Conservation (phyloP, 1,284 basidiomycete genomes). For the Naganishia sp. region DNA sequence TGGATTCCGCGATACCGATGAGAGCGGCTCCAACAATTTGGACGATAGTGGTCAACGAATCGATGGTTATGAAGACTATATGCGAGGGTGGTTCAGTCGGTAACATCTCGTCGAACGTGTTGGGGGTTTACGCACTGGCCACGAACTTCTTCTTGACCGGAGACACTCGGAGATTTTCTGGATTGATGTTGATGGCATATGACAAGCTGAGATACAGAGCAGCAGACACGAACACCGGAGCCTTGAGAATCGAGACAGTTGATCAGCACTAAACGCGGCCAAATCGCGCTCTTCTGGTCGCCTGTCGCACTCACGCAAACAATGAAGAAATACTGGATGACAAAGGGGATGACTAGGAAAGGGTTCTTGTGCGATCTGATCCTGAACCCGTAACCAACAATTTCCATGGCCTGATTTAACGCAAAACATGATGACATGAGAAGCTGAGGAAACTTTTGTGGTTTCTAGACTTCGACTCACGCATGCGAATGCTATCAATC, state of each 20-base stretch:
- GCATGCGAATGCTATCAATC: constrained; percentile 24
- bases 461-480: constrained; percentile 5
- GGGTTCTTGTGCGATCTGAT: constrained; percentile 27
- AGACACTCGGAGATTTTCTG: constrained; percentile 38
- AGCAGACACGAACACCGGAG: constrained; percentile 53
- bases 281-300: too few relatives aligned
- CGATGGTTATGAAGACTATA: constrained; percentile 50
- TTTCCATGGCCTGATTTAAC: constrained; percentile 23
- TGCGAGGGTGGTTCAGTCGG: constrained; percentile 3
- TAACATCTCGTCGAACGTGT: constrained; percentile 19
- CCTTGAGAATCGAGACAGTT: constrained; percentile 33
- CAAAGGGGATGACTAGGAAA: constrained; percentile 36
- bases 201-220: constrained; percentile 51
- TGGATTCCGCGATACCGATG: constrained; percentile 53
- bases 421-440: too few relatives aligned
- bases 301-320: constrained; percentile 46
- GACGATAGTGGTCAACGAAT: constrained; percentile 50
- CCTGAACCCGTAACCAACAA: constrained; percentile 29
- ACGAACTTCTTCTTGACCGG: constrained; percentile 43
- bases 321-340: constrained; percentile 54
- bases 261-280: too few relatives aligned
- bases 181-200: constrained; percentile 40
- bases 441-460: too few relatives aligned
- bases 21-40: constrained; percentile 55
- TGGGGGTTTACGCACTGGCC: constrained; percentile 37